phyloP scores from a whole-genome alignment of 2,329 filamentous ascomycete genomes.

The Fusarium chuoi region DNA sequence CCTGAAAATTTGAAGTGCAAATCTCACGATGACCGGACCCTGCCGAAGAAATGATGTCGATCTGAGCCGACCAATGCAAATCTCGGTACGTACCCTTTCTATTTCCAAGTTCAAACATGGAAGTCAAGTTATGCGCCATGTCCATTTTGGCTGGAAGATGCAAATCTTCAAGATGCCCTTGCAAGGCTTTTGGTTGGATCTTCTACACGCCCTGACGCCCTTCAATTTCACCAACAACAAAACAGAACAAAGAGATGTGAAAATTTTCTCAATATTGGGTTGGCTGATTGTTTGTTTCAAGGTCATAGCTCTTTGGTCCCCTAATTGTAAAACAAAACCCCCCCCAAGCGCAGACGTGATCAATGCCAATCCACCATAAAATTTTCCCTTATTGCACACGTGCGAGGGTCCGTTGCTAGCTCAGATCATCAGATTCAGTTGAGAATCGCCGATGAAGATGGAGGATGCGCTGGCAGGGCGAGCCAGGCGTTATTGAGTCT shows the following conservation, averaged over 20 bases:
- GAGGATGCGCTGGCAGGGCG: constrained; percentile 31
- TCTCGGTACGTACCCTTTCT: constrained; percentile 4
- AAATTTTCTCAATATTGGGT: not conserved
- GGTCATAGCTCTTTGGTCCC: constrained; percentile 9
- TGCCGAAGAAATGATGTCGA: constrained; percentile 43
- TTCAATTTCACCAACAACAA: constrained; percentile 5
- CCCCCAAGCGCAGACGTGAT: not conserved
- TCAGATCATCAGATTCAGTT: constrained; percentile 33
- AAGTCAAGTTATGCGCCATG: constrained; percentile 12
- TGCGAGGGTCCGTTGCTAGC: constrained; percentile 13
- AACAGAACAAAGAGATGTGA: not conserved
- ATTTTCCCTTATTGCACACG: constrained; percentile 10
- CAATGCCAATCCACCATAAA: constrained; percentile 21
- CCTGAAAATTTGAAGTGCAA: not conserved
- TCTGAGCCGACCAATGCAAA: constrained; percentile 32
- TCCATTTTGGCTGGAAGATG: constrained; percentile 10
- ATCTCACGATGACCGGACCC: constrained; percentile 31
- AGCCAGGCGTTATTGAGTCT: constrained; percentile 12
- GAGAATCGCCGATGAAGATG: constrained; percentile 30
- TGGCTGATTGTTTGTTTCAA: constrained; percentile 12
- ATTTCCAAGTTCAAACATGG: not conserved
- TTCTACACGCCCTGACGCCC: constrained; percentile 18
- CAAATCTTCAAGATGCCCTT: constrained; percentile 5
- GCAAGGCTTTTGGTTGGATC: constrained; percentile 14
- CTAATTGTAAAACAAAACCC: constrained; percentile 1